Evolutionary conservation across 2,329 filamentous ascomycete genomes (phyloP).

Genomic region (Aureobasidium sp.): DNA sequence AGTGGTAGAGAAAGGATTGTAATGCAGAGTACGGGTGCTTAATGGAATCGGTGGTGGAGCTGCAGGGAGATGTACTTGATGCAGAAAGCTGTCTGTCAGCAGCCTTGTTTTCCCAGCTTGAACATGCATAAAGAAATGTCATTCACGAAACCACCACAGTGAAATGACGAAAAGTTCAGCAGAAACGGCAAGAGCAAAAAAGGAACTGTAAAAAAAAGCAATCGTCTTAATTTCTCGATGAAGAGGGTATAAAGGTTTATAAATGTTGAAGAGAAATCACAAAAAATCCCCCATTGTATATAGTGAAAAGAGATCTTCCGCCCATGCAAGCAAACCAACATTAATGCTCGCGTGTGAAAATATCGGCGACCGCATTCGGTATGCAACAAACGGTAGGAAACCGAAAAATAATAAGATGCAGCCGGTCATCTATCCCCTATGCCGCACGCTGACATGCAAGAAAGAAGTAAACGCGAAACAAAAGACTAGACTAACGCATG

Average conservation of each 20-base stretch:
- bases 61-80: background rate
- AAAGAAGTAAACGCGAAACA: background rate
- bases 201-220: background rate
- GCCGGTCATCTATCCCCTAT: background rate
- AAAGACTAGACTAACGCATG: background rate
- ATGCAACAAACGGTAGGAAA: background rate
- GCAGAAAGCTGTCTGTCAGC: background rate
- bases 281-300: background rate
- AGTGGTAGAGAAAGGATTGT: too few species aligned
- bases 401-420: background rate
- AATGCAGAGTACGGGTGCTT: background rate
- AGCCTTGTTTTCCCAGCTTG: background rate
- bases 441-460: conserved; percentile 2
- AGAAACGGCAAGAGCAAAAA: background rate
- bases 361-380: background rate
- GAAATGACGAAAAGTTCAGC: too few species aligned
- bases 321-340: background rate
- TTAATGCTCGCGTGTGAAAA: background rate
- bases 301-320: background rate
- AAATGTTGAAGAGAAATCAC: background rate
- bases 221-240: background rate
- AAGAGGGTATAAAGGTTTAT: background rate
- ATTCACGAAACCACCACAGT: background rate
- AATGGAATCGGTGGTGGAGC: background rate
- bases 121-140: background rate